These are phyloP conservation scores for Leishmania lainsoni DNA, from an alignment of 208 protist genomes.

Conservation along the genomic window DNA sequence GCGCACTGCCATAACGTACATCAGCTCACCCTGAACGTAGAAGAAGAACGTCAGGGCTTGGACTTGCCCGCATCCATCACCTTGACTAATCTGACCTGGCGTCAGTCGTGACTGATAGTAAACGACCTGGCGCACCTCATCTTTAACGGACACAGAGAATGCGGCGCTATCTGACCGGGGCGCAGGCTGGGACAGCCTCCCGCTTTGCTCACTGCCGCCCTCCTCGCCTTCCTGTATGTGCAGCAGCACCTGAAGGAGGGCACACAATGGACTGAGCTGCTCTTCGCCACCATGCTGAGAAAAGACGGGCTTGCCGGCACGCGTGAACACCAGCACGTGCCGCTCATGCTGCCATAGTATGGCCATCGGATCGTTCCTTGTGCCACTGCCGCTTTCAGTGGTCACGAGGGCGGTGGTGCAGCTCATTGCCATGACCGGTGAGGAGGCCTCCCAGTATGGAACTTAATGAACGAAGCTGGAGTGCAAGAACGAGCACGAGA, in stretches of 20 bases:
- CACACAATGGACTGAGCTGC: conserved; percentile 63
- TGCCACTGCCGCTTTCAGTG: not conserved
- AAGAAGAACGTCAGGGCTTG: conserved; percentile 54
- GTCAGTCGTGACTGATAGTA: conserved; percentile 7
- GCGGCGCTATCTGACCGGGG: not conserved
- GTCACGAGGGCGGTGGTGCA: not conserved
- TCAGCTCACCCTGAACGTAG: conserved; percentile 47
- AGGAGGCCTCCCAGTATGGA: not conserved
- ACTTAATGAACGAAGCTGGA: not conserved
- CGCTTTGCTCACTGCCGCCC: not conserved
- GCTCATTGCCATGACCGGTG: not conserved
- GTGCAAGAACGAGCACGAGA: not conserved
- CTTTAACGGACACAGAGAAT: not conserved
- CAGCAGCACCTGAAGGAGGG: conserved; percentile 73
- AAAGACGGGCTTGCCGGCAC: conserved; percentile 87
- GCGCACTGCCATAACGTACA: conserved; percentile 57
- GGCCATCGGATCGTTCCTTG: not conserved
- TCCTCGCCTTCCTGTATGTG: conserved; percentile 28
- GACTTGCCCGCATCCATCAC: not conserved
- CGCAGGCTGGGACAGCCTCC: not conserved
- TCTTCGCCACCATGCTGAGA: conserved; percentile 63
- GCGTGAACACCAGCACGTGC: conserved; percentile 88
- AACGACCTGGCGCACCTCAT: conserved; percentile 22
- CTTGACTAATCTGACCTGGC: not conserved
- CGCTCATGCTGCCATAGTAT: conserved; percentile 49